These are phyloP conservation scores for Neurospora sp. DNA, from an alignment of 495 filamentous ascomycete genomes.

Conservation along the genomic window DNA sequence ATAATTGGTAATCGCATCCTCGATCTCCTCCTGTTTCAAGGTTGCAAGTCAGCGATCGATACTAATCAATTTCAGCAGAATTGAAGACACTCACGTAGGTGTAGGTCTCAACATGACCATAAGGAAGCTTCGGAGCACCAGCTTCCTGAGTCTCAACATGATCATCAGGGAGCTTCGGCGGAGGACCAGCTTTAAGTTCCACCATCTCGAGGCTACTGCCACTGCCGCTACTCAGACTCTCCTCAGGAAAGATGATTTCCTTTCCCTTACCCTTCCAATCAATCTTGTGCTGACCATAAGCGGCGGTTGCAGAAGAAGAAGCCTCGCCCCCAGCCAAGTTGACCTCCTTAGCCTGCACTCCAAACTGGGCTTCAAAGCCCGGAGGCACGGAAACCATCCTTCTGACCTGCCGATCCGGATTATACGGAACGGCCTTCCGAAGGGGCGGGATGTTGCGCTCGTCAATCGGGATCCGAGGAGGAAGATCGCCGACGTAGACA, in stretches of 20 bases:
- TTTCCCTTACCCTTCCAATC: not conserved
- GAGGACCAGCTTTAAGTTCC: not conserved
- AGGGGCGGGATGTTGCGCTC: not conserved
- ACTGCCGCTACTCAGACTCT: not conserved
- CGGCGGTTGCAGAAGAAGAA: not conserved
- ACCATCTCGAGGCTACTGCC: not conserved
- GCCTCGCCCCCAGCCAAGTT: not conserved
- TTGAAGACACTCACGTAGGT: not conserved
- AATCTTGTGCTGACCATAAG: not conserved
- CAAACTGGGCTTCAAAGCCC: not conserved
- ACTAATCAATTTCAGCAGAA: not conserved
- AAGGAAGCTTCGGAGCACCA: not conserved
- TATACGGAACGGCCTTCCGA: not conserved
- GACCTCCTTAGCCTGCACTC: not conserved
- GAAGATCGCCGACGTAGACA: not conserved
- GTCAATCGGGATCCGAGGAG: not conserved
- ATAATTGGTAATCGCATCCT: not conserved
- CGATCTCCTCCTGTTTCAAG: not conserved
- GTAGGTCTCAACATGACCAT: not conserved
- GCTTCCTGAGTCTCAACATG: not conserved
- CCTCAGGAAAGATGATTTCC: not conserved
- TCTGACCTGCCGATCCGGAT: not conserved
- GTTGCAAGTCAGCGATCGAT: not conserved
- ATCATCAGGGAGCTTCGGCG: not conserved
- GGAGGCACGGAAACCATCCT: not conserved